Base-by-base conservation (phyloP, 768 basidiomycete genomes). In the Tulasnella sp. region DNA sequence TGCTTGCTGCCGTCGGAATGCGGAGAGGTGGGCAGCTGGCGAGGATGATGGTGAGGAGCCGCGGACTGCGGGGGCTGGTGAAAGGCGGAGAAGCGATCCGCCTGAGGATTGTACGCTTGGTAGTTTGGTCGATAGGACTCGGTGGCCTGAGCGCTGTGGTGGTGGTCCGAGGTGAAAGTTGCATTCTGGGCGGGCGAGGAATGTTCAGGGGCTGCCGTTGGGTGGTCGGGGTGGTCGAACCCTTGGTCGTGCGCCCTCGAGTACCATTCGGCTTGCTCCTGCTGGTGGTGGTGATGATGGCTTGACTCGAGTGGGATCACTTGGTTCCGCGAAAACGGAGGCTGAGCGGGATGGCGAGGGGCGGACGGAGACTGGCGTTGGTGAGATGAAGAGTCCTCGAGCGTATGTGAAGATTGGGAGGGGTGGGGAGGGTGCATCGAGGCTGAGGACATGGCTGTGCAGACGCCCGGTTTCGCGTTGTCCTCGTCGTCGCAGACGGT, bases 401-500 rank as follows among this genome's bases (percentile, higher is more conserved):
- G 51, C 51, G 51, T 51, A 9, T 51, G 46, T 48, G 46, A 39
- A 3, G 39, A 3, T 46, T 46, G 48, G 32, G 23, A 26, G 18
- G 61, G 61, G 7, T 26, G 11, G 26, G 61, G 32, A 10, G 61
- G 26, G 32, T 67, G 61, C 61, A 67, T 67, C 61, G 61, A 67
- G 23, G 61, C 61, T 23, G 51, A 51, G 2, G 51, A 23, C 61
- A 67, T 67, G 61, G 61, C 61, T 67, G 61, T 67, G 61, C 61
- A 67, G 29, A 35, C 32, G 15, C 23, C 61, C 23, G 55, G n/a
- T 29, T 18, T 32, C 26, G 61, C 26, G 10, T 29, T 67, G n/a
- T 32, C 61, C 32, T 67, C 61, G 61, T 51, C 61, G 61, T 67
- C 61, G 61, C 61, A 67, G 61, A 67, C 61, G 61, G 26, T 67